phyloP scores from a whole-genome alignment of 148 eudicot genomes.

The Oxyria digyna region DNA sequence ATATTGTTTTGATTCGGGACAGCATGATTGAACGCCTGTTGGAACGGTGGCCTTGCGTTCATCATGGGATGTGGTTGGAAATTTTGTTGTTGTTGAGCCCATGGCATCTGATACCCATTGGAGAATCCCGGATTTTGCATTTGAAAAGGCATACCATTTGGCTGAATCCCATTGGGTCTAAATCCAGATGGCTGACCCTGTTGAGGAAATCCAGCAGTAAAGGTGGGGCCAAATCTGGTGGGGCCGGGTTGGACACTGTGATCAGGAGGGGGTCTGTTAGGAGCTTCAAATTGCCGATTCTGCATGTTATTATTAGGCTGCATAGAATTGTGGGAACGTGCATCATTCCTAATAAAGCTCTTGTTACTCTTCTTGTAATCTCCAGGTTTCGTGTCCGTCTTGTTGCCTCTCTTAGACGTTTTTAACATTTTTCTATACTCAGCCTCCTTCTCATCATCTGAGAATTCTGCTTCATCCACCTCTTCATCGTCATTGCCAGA shows the following conservation, averaged over 20 bases:
- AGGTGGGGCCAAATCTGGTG: conserved; percentile 18
- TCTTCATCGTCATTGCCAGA: conserved; percentile 92
- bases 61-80: conserved; percentile 12
- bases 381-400: conserved; percentile 23
- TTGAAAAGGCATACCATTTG: conserved; percentile 36
- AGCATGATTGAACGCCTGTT: conserved; percentile 2
- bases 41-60: conserved; percentile 20
- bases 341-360: conserved; percentile 29
- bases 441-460: conserved; percentile 92
- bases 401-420: conserved; percentile 55
- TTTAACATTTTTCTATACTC: conserved; percentile 58
- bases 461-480: conserved; percentile 62
- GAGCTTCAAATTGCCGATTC: conserved; percentile 16
- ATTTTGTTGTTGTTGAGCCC: conserved; percentile 40
- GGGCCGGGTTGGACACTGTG: conserved; percentile 12
- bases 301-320: conserved; percentile 19
- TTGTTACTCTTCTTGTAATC: conserved; percentile 34
- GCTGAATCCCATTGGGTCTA: conserved; percentile 25
- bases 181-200: conserved; percentile 20
- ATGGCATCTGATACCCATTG: conserved; percentile 29
- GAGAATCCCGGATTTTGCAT: conserved; percentile 32
- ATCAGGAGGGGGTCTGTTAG: conserved; percentile 12
- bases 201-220: conserved; percentile 23
- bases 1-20: conserved; percentile 19
- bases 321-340: conserved; percentile 23